Evolutionary conservation across 2,329 filamentous ascomycete species (phyloP).

Genomic region (Xylogone sp.): DNA sequence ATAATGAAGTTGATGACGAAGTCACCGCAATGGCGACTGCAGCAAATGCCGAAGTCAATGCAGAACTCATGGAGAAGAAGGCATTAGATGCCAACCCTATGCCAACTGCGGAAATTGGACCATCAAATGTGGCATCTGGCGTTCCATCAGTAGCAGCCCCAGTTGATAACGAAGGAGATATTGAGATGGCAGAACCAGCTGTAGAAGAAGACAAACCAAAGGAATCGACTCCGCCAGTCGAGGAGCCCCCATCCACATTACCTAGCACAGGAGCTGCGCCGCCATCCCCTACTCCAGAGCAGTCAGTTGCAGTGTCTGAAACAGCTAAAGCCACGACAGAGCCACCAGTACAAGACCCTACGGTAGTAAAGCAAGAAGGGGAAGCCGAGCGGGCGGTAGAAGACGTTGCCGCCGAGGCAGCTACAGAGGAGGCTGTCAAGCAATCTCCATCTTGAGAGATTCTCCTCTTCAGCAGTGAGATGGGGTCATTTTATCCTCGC

Average conservation of each 20-base stretch:
- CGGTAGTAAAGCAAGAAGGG: conserved; percentile 28
- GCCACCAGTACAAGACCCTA: conserved; percentile 26
- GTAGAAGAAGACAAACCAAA: conserved; percentile 5
- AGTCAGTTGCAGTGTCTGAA: conserved; percentile 23
- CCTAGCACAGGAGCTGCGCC: conserved; percentile 26
- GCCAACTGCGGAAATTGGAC: conserved; percentile 16
- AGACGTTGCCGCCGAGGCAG: conserved; percentile 28
- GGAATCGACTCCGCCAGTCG: conserved; percentile 4
- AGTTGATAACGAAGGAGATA: conserved; percentile 27
- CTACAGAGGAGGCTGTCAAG: conserved; percentile 21
- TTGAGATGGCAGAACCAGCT: conserved; percentile 26
- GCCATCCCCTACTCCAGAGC: conserved; percentile 7
- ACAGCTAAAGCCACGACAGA: conserved; percentile 18
- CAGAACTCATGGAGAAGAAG: conserved; percentile 26
- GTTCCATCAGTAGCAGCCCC: conserved; percentile 18
- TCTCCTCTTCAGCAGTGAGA: background rate
- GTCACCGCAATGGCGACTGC: conserved; percentile 18
- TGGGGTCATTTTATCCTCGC: too few species aligned
- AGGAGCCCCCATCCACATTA: conserved; percentile 21
- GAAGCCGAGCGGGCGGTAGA: conserved; percentile 20
- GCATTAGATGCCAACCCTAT: conserved; percentile 12
- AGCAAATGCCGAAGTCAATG: conserved; percentile 28
- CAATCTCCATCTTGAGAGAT: conserved; percentile 2
- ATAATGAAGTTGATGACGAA: conserved; percentile 18
- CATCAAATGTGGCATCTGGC: conserved; percentile 25